Percentiles rank a stretch among this genome's conserved stretches.
These are phyloP conservation scores for Nemophila menziesii DNA, from an alignment of 257 asterid species.

Conservation along the genomic window DNA sequence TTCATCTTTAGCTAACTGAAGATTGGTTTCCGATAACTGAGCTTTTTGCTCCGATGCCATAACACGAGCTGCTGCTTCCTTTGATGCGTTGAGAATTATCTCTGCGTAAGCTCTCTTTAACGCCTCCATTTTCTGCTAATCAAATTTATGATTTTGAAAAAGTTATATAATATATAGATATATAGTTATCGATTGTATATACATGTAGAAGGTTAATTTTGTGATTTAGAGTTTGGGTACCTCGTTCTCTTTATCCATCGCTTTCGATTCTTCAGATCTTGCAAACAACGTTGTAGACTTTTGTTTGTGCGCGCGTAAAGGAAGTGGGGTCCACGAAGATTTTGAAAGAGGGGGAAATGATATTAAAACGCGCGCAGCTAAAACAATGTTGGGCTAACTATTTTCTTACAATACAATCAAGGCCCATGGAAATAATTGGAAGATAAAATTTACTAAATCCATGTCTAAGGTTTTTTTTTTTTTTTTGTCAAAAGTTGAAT, in stretches of 20 bases:
- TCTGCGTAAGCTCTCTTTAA: slow-evolving; percentile 58
- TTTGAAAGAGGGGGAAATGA: no score
- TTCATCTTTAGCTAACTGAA: slow-evolving; percentile 38
- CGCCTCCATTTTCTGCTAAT: slow-evolving; percentile 34
- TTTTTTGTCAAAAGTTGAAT: no score
- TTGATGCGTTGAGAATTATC: slow-evolving; percentile 57
- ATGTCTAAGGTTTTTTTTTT: no score
- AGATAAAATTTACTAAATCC: no score
- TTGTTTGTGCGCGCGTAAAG: not conserved
- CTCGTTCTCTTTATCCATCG: not conserved
- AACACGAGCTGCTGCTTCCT: slow-evolving; percentile 74
- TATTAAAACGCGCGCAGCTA: not conserved
- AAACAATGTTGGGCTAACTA: no score
- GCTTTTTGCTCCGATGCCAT: slow-evolving; percentile 50
- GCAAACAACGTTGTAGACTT: not conserved
- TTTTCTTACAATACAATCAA: no score
- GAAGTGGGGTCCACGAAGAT: not conserved
- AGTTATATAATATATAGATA: no score
- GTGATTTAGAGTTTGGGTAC: not conserved
- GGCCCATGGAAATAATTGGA: no score
- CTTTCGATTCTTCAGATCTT: not conserved
- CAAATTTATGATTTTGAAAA: no score
- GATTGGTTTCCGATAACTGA: slow-evolving; percentile 35
- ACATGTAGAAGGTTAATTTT: not conserved
- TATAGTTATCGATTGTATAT: not conserved